Evolutionary conservation across 371 early-diverging fungal genomes (phyloP).

Genomic region (Gilbertella persicaria): DNA sequence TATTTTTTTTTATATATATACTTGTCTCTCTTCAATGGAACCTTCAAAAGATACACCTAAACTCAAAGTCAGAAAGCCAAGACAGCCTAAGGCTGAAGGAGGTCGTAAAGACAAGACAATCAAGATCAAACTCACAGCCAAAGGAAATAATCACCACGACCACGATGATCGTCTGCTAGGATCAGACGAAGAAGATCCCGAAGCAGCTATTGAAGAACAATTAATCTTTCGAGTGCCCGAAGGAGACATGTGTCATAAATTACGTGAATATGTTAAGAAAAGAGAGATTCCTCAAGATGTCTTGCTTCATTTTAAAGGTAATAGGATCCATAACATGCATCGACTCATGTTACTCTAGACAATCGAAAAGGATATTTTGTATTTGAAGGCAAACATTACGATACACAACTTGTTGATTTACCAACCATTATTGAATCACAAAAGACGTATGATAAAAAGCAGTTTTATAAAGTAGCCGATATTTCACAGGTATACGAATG

Average conservation of each 20-base stretch:
- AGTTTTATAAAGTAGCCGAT: slow-evolving; percentile 97
- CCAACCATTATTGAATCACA: slow-evolving; percentile 98
- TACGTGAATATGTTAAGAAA: slow-evolving; percentile 68
- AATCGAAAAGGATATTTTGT: slow-evolving; percentile 70
- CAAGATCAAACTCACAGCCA: slow-evolving; percentile 37
- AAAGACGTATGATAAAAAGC: slow-evolving; percentile 93
- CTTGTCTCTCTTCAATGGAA: too few species aligned
- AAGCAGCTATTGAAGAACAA: slow-evolving; percentile 73
- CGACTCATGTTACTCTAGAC: slow-evolving; percentile 44
- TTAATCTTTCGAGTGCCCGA: slow-evolving; percentile 80
- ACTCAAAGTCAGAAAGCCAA: slow-evolving; percentile 19
- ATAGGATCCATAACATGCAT: neutral
- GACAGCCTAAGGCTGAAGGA: slow-evolving; percentile 9
- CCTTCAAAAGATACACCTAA: slow-evolving; percentile 9
- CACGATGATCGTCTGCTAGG: slow-evolving; percentile 11
- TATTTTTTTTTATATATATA: too few species aligned
- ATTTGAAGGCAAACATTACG: slow-evolving; percentile 61
- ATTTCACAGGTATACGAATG: slow-evolving; percentile 77
- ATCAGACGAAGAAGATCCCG: slow-evolving; percentile 65
- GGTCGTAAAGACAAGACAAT: slow-evolving; percentile 29
- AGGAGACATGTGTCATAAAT: slow-evolving; percentile 57
- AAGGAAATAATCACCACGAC: slow-evolving; percentile 9
- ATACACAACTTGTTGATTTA: slow-evolving; percentile 82
- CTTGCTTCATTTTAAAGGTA: slow-evolving; percentile 66
- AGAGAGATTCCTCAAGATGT: slow-evolving; percentile 73